Percentiles rank a stretch among this genome's conserved stretches.
Evolutionary conservation across 179 eudicot genomes (phyloP).

Genomic region (Nepenthes alata): DNA sequence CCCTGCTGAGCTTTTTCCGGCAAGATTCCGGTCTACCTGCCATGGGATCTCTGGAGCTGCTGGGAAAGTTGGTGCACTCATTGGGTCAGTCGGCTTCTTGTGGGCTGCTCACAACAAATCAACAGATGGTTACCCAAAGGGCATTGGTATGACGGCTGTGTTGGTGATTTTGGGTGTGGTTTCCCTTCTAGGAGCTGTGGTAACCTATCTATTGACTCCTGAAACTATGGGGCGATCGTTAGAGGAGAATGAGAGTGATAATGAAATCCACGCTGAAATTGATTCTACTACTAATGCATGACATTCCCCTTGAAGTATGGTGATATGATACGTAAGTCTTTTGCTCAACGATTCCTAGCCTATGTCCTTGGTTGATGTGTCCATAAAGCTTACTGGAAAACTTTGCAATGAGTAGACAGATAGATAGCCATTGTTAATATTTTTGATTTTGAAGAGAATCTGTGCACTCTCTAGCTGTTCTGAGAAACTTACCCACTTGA

Average conservation of each 20-base stretch:
- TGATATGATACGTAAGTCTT: too few relatives aligned
- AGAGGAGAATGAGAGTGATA: slow-evolving; percentile 47
- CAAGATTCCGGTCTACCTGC: slow-evolving; percentile 42
- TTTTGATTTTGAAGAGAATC: too few relatives aligned
- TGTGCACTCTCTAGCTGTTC: too few relatives aligned
- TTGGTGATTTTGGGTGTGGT: slow-evolving; percentile 31
- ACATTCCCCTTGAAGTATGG: too few relatives aligned
- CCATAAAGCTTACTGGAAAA: too few relatives aligned
- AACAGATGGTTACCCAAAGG: slow-evolving; percentile 6
- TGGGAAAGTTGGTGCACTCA: slow-evolving; percentile 44
- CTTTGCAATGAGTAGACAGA: too few relatives aligned
- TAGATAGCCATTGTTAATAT: too few relatives aligned
- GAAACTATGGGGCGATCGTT: slow-evolving; percentile 52
- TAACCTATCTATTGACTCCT: slow-evolving; percentile 30
- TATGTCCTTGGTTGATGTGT: too few relatives aligned
- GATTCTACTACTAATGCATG: too few relatives aligned
- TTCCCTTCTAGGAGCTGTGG: slow-evolving; percentile 30
- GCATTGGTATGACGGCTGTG: slow-evolving; percentile 12
- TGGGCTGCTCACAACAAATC: slow-evolving; percentile 20
- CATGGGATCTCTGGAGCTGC: slow-evolving; percentile 46
- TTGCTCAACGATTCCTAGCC: too few relatives aligned
- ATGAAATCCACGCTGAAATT: background rate
- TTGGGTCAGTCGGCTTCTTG: slow-evolving; percentile 33
- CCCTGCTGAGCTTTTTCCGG: slow-evolving; percentile 66
- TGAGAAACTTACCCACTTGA: too few relatives aligned